Percentiles rank a stretch among this genome's conserved stretches.
Conservation (phyloP, 2,329 filamentous ascomycete species). For the Aphanocladium album region DNA sequence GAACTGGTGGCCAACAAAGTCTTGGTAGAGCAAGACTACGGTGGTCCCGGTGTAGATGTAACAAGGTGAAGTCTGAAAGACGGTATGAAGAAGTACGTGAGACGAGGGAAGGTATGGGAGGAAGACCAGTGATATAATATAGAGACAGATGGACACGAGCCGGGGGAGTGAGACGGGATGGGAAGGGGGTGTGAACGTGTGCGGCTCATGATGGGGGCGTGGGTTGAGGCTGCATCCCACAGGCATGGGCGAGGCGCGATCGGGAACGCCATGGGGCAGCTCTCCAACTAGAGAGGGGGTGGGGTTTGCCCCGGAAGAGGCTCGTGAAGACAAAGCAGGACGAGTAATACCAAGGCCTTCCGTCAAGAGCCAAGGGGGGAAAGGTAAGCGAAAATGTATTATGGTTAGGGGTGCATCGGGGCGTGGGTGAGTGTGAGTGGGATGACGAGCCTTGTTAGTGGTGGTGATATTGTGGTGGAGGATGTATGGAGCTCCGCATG, state of each 20-base stretch:
- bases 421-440: background rate
- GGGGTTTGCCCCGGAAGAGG: background rate
- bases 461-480: slow-evolving; percentile 2
- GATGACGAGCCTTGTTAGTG: background rate
- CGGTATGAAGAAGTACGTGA: no score
- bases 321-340: background rate
- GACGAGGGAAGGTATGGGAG: no score
- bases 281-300: background rate
- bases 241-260: slow-evolving; percentile 4
- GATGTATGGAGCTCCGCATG: slow-evolving; percentile 2
- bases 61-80: background rate
- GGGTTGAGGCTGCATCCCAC: background rate
- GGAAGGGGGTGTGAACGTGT: slow-evolving; percentile 7
- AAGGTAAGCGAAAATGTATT: slow-evolving; percentile 4
- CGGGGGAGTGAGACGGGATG: background rate
- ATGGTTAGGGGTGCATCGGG: slow-evolving; percentile 2
- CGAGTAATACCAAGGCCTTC: slow-evolving; percentile 5
- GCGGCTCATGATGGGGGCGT: slow-evolving; percentile 4
- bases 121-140: slow-evolving; percentile 5
- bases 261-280: slow-evolving; percentile 3
- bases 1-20: slow-evolving; percentile 6
- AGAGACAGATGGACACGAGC: background rate
- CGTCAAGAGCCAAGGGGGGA: background rate
- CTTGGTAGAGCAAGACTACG: slow-evolving; percentile 3
- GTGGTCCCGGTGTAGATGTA: background rate